These are phyloP conservation scores for Podospora sp. DNA, from an alignment of 495 filamentous ascomycete species.

Conservation along the genomic window DNA sequence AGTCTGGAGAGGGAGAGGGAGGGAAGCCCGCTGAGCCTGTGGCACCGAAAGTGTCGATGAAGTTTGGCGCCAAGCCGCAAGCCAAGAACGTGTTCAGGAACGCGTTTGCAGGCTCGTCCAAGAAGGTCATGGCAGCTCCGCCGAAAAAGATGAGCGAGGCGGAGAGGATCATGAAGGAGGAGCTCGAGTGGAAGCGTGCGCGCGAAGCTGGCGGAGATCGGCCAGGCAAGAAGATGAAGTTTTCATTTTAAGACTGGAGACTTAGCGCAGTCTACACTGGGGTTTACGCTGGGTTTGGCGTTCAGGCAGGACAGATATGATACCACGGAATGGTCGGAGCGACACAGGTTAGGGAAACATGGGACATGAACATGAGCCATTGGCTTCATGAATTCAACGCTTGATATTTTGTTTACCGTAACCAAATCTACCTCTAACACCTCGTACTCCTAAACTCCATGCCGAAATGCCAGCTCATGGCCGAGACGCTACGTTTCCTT, in stretches of 20 bases:
- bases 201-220: slow-evolving; percentile 45
- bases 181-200: slow-evolving; percentile 70
- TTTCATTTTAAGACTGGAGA: slow-evolving; percentile 19
- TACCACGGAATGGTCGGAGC: slow-evolving; percentile 19
- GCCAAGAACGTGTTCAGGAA: slow-evolving; percentile 88
- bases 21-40: slow-evolving; percentile 19
- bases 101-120: slow-evolving; percentile 56
- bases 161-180: slow-evolving; percentile 89
- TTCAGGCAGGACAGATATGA: slow-evolving; percentile 16
- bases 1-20: slow-evolving; percentile 23
- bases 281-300: slow-evolving; percentile 7
- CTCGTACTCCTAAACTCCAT: slow-evolving; percentile 10
- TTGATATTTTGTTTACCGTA: slow-evolving; percentile 6
- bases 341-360: too few species aligned
- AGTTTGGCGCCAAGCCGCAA: slow-evolving; percentile 59
- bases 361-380: too few species aligned
- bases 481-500: background rate
- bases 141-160: slow-evolving; percentile 83
- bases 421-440: slow-evolving; percentile 23
- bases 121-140: slow-evolving; percentile 61
- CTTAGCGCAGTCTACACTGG: background rate
- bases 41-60: slow-evolving; percentile 52
- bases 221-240: slow-evolving; percentile 45
- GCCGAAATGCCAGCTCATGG: background rate
- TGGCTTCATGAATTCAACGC: too few species aligned